phyloP scores from a whole-genome alignment of 768 basidiomycete genomes.

The Hydnum rufescens region DNA sequence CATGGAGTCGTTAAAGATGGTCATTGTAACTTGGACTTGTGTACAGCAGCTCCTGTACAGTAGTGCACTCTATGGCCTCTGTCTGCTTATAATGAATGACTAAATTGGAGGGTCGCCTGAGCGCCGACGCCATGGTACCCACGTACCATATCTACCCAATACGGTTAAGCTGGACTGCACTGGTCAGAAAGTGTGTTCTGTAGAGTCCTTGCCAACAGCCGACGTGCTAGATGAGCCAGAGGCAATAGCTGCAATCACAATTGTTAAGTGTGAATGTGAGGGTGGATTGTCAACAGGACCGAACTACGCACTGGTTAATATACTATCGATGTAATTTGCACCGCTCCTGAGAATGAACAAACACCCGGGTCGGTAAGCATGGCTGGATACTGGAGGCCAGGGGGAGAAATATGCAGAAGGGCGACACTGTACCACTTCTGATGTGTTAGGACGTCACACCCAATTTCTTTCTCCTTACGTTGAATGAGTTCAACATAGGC shows the following conservation, averaged over 20 bases:
- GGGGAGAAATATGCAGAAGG: neutral
- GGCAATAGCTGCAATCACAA: slow-evolving; percentile 30
- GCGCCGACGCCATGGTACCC: too few species aligned
- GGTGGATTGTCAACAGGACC: neutral
- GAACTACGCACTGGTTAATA: slow-evolving; percentile 34
- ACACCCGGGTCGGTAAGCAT: slow-evolving; percentile 1
- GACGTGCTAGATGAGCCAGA: slow-evolving; percentile 81
- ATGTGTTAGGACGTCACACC: slow-evolving; percentile 79
- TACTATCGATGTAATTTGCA: slow-evolving; percentile 76
- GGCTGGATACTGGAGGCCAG: neutral
- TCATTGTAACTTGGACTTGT: too few species aligned
- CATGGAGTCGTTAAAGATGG: too few species aligned
- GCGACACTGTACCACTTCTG: slow-evolving; percentile 58
- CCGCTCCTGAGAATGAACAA: slow-evolving; percentile 43
- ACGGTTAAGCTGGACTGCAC: too few species aligned
- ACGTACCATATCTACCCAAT: too few species aligned
- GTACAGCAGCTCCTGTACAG: too few species aligned
- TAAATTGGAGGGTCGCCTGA: too few species aligned
- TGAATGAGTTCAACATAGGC: slow-evolving; percentile 83
- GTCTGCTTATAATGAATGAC: too few species aligned
- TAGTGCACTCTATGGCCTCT: too few species aligned
- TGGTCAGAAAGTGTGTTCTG: slow-evolving; percentile 70
- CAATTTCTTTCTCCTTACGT: slow-evolving; percentile 70
- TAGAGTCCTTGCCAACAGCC: slow-evolving; percentile 68
- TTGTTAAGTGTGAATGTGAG: neutral